phyloP scores from a whole-genome alignment of 164 flowering plant species.

The Stephania cephalantha region DNA sequence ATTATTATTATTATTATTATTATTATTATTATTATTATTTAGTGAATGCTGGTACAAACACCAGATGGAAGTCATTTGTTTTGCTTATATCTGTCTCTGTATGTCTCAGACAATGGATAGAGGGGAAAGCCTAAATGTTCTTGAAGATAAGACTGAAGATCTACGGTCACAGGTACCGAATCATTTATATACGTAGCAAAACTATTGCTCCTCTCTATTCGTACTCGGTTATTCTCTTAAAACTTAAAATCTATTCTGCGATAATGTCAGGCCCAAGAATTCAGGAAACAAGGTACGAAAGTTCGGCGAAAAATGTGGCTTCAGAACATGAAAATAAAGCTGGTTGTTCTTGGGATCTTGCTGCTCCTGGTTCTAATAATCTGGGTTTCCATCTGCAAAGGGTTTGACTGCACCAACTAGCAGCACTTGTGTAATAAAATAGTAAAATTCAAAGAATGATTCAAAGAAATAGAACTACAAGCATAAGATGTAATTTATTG shows the following conservation, averaged over 20 bases:
- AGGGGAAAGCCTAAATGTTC: constrained; percentile 57
- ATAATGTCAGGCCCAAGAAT: constrained; percentile 62
- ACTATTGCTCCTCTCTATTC: background rate
- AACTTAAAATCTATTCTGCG: constrained; percentile 7
- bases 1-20: no score
- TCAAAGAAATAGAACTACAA: background rate
- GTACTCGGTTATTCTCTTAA: background rate
- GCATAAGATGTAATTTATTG: background rate
- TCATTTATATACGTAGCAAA: background rate
- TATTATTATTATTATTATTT: no score
- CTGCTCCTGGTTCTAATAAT: constrained; percentile 64
- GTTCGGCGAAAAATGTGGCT: constrained; percentile 86
- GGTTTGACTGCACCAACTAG: constrained; percentile 73
- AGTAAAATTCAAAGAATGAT: background rate
- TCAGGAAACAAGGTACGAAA: constrained; percentile 55
- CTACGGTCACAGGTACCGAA: constrained; percentile 51
- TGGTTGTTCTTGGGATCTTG: constrained; percentile 72
- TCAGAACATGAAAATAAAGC: constrained; percentile 87
- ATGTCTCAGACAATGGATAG: constrained; percentile 60
- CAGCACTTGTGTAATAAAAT: constrained; percentile 11
- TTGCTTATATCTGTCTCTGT: constrained; percentile 4
- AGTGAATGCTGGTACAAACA: background rate
- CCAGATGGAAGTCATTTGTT: background rate
- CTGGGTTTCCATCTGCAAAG: constrained; percentile 80
- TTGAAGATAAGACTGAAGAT: constrained; percentile 66